Evolutionary conservation across 768 basidiomycete genomes (phyloP), one percentile per base, ranked within the genome.

Genomic region (Neoboletus subvelutipes): DNA sequence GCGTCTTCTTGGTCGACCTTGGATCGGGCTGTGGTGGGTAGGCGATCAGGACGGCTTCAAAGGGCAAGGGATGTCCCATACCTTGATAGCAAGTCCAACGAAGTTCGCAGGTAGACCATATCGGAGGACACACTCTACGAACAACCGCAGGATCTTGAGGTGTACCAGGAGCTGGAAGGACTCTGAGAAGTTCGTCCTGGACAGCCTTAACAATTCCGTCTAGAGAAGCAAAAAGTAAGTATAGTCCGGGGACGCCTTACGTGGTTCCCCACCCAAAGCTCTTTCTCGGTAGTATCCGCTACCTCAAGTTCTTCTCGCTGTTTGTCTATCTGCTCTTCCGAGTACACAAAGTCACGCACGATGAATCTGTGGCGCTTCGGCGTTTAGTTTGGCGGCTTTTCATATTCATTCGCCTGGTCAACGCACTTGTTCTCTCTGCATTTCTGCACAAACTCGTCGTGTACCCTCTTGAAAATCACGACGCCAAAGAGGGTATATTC

Each of bases 151-250:
- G 49, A 96, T 81, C 74, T 98, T 98, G 63, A 98, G 78, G 67
- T 98, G 97, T 0, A 95, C 91, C 20, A 98, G 80, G 51, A 96
- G 79, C 71, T 98, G 92, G 76, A 94, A 94, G 6, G 94, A 87
- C 76, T 99, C 97, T 1, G 94, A 95, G 72, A 98, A 99, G 74
- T 96, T 98, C 51, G 92, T 97, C 53, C 97, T 82, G 37, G 95
- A 87, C 37, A 98, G 72, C 64, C 91, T 84, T 26, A 99, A 78
- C 0, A 99, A 82, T 63, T 99, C 96, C 28, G 93, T 91, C 95
- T 98, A 64, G 51, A 20, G 29, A 24, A 26, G 43, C 18, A 36
- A 52, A 15, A 56, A 12, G 33, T 60, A 52, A 60, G 54, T 33
- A 33, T 3, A 18, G 39, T 39, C 10, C 28, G 24, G 34, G 11